phyloP scores from a whole-genome alignment of 148 eudicot species.

The Cornus kousa region DNA sequence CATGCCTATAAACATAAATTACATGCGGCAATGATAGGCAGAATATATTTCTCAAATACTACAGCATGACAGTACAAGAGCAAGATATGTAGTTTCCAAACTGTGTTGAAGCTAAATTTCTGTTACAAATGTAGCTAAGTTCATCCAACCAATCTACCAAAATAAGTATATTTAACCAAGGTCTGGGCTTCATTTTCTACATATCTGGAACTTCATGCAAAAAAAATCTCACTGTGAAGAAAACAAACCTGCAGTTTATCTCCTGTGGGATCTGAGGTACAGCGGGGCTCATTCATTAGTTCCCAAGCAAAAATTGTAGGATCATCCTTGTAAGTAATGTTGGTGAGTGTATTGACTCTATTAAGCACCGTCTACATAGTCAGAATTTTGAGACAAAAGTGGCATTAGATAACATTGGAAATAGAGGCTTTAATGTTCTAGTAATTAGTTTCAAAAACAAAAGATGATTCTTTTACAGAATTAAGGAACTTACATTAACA shows the following conservation, averaged over 20 bases:
- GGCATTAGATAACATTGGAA: neutral
- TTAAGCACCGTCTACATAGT: slow-evolving; percentile 59
- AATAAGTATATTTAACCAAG: too few species aligned
- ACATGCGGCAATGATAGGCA: neutral
- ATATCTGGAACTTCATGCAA: neutral
- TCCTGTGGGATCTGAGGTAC: slow-evolving; percentile 73
- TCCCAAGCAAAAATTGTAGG: slow-evolving; percentile 93
- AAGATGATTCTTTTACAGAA: neutral
- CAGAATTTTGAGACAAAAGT: neutral
- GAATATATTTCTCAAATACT: neutral
- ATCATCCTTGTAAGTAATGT: slow-evolving; percentile 84
- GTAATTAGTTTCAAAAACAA: neutral
- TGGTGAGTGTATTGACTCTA: slow-evolving; percentile 70
- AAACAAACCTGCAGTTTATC: slow-evolving; percentile 61
- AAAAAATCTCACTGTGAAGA: neutral
- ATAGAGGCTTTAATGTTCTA: neutral
- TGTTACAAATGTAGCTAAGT: neutral
- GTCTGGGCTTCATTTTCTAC: too few species aligned
- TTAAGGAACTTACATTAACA: slow-evolving; percentile 50
- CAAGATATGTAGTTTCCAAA: neutral
- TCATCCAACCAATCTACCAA: neutral
- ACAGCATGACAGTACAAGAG: neutral
- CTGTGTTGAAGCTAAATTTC: neutral
- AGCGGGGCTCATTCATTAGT: slow-evolving; percentile 80
- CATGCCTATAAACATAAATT: slow-evolving; percentile 45